These are phyloP conservation scores for Eucalyptus tenuipes DNA, from an alignment of 345 rosid genomes.

Conservation along the genomic window DNA sequence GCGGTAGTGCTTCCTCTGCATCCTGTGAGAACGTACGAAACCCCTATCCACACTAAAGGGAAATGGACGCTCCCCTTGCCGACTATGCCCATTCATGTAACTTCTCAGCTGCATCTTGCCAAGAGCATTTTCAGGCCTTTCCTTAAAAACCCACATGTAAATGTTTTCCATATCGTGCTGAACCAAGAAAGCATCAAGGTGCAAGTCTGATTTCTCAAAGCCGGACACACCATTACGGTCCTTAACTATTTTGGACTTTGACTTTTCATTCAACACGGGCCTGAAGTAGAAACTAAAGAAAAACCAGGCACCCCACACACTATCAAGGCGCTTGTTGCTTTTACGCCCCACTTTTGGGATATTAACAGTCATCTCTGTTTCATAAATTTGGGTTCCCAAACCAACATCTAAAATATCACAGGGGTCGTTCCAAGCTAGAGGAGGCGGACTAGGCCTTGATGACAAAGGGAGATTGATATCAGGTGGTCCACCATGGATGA, in stretches of 20 bases:
- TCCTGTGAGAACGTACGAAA: constrained; percentile 41
- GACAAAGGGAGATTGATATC: constrained; percentile 38
- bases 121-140: constrained; percentile 39
- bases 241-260: constrained; percentile 22
- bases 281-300: constrained; percentile 39
- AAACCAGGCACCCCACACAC: constrained; percentile 53
- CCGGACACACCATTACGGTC: constrained; percentile 28
- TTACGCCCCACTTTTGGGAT: constrained; percentile 28
- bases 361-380: constrained; percentile 12
- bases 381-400: constrained; percentile 20
- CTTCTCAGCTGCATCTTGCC: constrained; percentile 54
- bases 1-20: constrained; percentile 49
- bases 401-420: constrained; percentile 30
- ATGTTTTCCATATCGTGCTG: constrained; percentile 52
- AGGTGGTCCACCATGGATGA: constrained; percentile 28
- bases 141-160: constrained; percentile 51
- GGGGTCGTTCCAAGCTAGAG: constrained; percentile 21
- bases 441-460: constrained; percentile 26
- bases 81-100: constrained; percentile 44
- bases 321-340: constrained; percentile 28
- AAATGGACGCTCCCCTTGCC: constrained; percentile 42
- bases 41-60: constrained; percentile 41
- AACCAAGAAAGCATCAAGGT: constrained; percentile 29
- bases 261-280: constrained; percentile 37
- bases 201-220: constrained; percentile 33